Base-by-base conservation (phyloP, 306 rosid species). In the Rosa persica region DNA sequence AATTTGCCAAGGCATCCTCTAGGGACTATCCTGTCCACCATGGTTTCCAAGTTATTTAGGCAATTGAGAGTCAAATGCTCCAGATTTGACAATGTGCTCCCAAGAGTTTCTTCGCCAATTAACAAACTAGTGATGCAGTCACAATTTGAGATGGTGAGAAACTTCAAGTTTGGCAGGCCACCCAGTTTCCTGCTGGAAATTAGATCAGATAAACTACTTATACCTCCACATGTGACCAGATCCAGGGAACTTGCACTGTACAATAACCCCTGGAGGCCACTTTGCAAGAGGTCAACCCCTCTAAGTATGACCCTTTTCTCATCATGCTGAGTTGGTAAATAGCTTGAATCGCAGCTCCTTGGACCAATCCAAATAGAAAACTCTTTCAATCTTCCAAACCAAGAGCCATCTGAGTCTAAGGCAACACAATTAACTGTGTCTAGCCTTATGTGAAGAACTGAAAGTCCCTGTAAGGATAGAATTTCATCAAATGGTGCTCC, bases 401-500 rank as follows among this genome's bases (percentile, higher is more conserved):
- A 76, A 66, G 77, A 40, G 17, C 77, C 77, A 22, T 19, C 39
- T 5, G 22, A 76, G 80, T 67, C 80, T 39, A 76, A 76, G 17
- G 80, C 51, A 49, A 49, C 65, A 15, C 80, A 76, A 66, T 65
- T 73, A 76, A 76, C 65, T 48, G 66, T 67, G 66, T 66, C 39
- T 5, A 76, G 74, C 30, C 73, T 66, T 66, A 76, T 51, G 7
- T 66, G 65, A 76, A 76, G 66, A 76, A 66, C 66, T 49, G 80
- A 76, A 76, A 76, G 80, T 8, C 42, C 19, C 39, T 15, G 70
- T 38, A 74, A 49, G 39, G 30, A 43, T 52, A 47, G 8, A 4
- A 80, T 60, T 52, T 74, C 83, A 54, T 67, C 79, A 80, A 80
- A 74, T 40, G 79, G 39, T 54, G 79, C 76, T 72, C 64, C 44